A percentile compares a stretch with the other conserved stretches of the same genome.
Conservation (phyloP, 176 grass and related monocot genomes). For the Microstegium vimineum region DNA sequence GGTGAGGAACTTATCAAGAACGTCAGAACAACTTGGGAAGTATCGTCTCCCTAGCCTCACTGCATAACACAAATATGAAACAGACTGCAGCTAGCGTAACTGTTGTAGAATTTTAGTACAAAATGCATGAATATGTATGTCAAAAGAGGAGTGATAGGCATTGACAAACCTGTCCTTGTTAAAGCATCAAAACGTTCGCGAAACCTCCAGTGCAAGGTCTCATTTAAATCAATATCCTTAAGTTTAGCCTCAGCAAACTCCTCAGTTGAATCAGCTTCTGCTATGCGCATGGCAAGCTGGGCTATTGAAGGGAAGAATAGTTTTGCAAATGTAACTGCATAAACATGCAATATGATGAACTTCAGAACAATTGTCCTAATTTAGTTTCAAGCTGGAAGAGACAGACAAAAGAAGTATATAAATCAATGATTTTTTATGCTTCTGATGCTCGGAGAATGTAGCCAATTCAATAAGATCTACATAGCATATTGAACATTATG, state of each 20-base stretch:
- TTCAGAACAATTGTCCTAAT: background rate
- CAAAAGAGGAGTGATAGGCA: background rate
- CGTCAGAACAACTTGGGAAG: constrained; percentile 58
- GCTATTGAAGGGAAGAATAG: constrained; percentile 81
- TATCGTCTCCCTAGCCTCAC: constrained; percentile 63
- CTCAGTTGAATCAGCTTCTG: constrained; percentile 51
- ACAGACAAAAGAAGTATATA: background rate
- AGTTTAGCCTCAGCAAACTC: constrained; percentile 50
- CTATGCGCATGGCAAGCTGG: constrained; percentile 62
- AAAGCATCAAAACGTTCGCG: constrained; percentile 56
- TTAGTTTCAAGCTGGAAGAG: constrained; percentile 4
- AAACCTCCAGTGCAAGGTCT: constrained; percentile 39
- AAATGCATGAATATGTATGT: constrained; percentile 11
- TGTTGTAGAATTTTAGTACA: background rate
- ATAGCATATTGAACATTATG: background rate
- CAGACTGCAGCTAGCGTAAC: background rate
- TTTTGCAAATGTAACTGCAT: constrained; percentile 77
- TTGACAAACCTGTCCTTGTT: constrained; percentile 54
- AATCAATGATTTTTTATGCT: background rate
- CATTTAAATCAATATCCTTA: constrained; percentile 61
- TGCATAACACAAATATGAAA: constrained; percentile 26
- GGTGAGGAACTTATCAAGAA: constrained; percentile 66
- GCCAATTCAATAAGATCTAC: too few species aligned
- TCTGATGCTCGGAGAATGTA: background rate
- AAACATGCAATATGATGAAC: background rate